Conservation (phyloP, 495 filamentous ascomycete genomes). For the Sporormia fimetaria region DNA sequence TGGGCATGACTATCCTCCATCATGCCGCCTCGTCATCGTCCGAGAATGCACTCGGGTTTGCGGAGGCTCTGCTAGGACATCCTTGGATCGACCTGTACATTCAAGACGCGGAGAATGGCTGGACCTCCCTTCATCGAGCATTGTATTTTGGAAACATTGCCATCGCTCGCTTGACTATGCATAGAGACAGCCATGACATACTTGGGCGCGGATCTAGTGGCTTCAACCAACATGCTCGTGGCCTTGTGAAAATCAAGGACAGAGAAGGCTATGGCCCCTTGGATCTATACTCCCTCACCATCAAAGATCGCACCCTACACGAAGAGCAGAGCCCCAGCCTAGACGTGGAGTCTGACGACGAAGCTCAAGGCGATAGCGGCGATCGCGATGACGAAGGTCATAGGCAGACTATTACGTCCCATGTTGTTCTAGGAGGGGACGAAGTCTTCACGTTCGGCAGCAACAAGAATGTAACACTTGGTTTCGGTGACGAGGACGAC, state of each 20-base stretch:
- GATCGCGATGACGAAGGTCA: slow-evolving; percentile 23
- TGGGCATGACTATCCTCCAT: slow-evolving; percentile 73
- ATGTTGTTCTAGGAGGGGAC: slow-evolving; percentile 50
- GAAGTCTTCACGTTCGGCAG: slow-evolving; percentile 89
- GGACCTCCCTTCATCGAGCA: slow-evolving; percentile 88
- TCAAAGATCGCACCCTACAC: slow-evolving; percentile 42
- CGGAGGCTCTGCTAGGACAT: slow-evolving; percentile 63
- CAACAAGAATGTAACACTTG: slow-evolving; percentile 87
- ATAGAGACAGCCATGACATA: slow-evolving; percentile 58
- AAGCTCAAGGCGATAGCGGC: slow-evolving; percentile 23
- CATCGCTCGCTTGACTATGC: slow-evolving; percentile 67
- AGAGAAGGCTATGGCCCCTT: slow-evolving; percentile 89
- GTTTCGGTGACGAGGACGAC: slow-evolving; percentile 86
- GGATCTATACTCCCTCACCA: slow-evolving; percentile 76
- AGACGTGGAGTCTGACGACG: slow-evolving; percentile 33
- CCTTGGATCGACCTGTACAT: slow-evolving; percentile 74
- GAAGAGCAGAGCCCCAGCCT: slow-evolving; percentile 25
- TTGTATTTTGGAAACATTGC: slow-evolving; percentile 87
- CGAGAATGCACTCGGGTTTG: slow-evolving; percentile 56
- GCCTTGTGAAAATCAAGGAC: slow-evolving; percentile 88
- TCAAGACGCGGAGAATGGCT: slow-evolving; percentile 85
- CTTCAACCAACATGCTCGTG: slow-evolving; percentile 39
- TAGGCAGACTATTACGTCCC: slow-evolving; percentile 3
- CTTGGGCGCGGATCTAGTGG: slow-evolving; percentile 40
- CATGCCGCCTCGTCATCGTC: slow-evolving; percentile 67